Conservation (phyloP, 306 rosid genomes). For the Quercus parvula region DNA sequence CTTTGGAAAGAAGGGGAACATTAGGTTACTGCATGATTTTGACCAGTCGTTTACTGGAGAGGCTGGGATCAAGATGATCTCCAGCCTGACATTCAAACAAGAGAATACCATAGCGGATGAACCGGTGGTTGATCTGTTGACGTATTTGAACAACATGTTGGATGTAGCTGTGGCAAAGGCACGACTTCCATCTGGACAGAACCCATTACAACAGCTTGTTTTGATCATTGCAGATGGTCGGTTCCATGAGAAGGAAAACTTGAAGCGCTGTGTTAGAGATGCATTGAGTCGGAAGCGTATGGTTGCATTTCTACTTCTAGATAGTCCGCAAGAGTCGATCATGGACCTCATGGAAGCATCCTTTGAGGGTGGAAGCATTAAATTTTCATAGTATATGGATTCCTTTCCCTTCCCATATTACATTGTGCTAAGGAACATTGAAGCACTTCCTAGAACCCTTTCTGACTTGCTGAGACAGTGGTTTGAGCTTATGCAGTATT, state of each 20-base stretch:
- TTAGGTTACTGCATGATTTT: constrained; percentile 78
- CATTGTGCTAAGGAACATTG: constrained; percentile 65
- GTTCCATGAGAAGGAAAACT: constrained; percentile 63
- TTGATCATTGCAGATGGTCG: constrained; percentile 87
- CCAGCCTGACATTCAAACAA: constrained; percentile 82
- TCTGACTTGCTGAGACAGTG: constrained; percentile 87
- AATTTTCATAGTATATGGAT: constrained; percentile 59
- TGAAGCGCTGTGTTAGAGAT: constrained; percentile 63
- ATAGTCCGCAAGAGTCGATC: constrained; percentile 64
- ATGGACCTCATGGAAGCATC: constrained; percentile 64
- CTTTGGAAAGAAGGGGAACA: constrained; percentile 87
- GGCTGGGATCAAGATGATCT: constrained; percentile 81
- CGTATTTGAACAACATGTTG: constrained; percentile 58
- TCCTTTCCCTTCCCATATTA: constrained; percentile 89
- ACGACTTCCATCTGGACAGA: constrained; percentile 82
- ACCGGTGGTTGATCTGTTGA: constrained; percentile 82
- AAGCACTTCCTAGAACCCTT: constrained; percentile 82
- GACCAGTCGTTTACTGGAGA: constrained; percentile 76
- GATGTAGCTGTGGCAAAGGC: constrained; percentile 70
- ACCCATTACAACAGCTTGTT: constrained; percentile 84
- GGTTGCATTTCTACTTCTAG: constrained; percentile 85
- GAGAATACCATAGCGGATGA: constrained; percentile 74
- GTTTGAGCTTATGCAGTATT: constrained; percentile 81
- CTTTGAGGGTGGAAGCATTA: constrained; percentile 42
- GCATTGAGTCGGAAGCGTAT: constrained; percentile 54